Evolutionary conservation across 2,329 filamentous ascomycete species (phyloP).

Genomic region (Epichloe sylvatica): DNA sequence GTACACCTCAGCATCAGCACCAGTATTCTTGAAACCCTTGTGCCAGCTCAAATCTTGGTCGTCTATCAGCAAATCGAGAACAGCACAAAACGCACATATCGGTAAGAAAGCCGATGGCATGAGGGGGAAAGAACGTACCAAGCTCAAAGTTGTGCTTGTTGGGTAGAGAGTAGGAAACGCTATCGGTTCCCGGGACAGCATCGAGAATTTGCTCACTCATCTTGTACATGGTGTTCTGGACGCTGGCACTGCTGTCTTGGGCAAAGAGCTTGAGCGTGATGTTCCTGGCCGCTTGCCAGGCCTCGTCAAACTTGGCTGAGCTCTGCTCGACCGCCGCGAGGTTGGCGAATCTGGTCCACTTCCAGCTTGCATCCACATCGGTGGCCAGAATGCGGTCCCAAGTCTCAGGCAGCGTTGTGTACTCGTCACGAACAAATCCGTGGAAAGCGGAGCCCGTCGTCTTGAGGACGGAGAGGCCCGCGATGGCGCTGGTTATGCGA

Average conservation of each 20-base stretch:
- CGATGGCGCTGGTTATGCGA: conserved; percentile 62
- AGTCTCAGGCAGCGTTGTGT: conserved; percentile 76
- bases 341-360: conserved; percentile 59
- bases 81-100: background rate
- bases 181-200: conserved; percentile 54
- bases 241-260: conserved; percentile 77
- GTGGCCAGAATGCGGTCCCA: conserved; percentile 95
- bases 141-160: conserved; percentile 99
- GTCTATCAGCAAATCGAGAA: background rate
- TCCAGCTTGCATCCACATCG: conserved; percentile 77
- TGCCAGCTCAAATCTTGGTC: conserved; percentile 80
- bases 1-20: conserved; percentile 89
- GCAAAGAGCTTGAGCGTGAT: conserved; percentile 92
- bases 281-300: conserved; percentile 61
- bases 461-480: conserved; percentile 79
- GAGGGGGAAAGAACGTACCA: conserved; percentile 40
- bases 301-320: conserved; percentile 57
- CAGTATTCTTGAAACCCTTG: conserved; percentile 88
- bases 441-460: conserved; percentile 94
- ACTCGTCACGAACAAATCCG: conserved; percentile 86
- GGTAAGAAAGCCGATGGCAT: background rate
- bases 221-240: conserved; percentile 98
- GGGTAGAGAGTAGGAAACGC: conserved; percentile 71
- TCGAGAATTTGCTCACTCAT: conserved; percentile 83
- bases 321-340: conserved; percentile 53